A percentile compares a stretch with the other conserved stretches of the same genome.
These are phyloP conservation scores for Amanita molliuscula DNA, from an alignment of 768 basidiomycete genomes.

Conservation along the genomic window DNA sequence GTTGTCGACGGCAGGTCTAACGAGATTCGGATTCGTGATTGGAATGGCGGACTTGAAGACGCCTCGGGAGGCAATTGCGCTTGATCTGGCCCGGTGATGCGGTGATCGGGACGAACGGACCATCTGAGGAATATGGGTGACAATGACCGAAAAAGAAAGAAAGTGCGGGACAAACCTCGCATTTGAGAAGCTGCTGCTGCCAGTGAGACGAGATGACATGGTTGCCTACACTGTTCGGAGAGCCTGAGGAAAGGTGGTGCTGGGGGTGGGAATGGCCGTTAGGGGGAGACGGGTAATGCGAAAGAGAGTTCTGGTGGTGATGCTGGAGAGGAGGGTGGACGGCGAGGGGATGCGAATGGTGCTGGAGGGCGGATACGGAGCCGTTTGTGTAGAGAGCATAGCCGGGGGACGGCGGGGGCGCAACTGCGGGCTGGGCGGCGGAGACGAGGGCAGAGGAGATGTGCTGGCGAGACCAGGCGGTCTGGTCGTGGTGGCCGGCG, in stretches of 20 bases:
- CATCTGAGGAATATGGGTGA: constrained; percentile 42
- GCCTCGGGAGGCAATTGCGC: constrained; percentile 85
- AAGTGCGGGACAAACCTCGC: constrained; percentile 55
- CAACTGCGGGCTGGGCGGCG: constrained; percentile 42
- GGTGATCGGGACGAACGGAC: constrained; percentile 79
- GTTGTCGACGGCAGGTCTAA: constrained; percentile 36
- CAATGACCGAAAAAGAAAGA: constrained; percentile 8
- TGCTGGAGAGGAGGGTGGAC: constrained; percentile 40
- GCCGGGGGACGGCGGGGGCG: constrained; percentile 62
- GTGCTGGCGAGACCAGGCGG: constrained; percentile 59
- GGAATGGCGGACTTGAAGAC: constrained; percentile 81
- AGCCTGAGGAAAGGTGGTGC: constrained; percentile 46
- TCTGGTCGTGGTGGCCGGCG: constrained; percentile 65
- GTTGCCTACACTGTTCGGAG: constrained; percentile 41
- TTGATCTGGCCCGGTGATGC: constrained; percentile 92
- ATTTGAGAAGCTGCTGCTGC: constrained; percentile 91
- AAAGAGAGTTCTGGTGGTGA: constrained; percentile 74
- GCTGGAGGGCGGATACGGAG: constrained; percentile 50
- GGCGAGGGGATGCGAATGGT: constrained; percentile 39
- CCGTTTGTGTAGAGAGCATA: constrained; percentile 73
- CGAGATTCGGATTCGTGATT: constrained; percentile 81
- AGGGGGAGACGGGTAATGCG: constrained; percentile 75
- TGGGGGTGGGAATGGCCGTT: constrained; percentile 52
- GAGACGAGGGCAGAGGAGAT: constrained; percentile 34
- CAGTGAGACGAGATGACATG: constrained; percentile 76